phyloP scores from a whole-genome alignment of 73 alveolate species.

The Paramecium sexaurelia region DNA sequence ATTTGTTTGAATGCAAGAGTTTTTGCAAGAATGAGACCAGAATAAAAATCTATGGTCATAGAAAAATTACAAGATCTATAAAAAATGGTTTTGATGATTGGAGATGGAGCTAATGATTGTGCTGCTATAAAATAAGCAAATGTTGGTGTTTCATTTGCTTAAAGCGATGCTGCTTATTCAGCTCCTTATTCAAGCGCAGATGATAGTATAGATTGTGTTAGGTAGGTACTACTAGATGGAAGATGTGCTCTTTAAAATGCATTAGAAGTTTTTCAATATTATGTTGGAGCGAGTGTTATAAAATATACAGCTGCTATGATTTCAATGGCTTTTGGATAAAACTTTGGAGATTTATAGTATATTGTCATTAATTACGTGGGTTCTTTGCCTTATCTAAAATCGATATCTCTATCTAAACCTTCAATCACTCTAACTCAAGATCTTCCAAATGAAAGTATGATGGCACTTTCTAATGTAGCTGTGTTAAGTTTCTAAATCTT shows the following conservation, averaged over 20 bases:
- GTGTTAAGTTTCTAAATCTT: neutral
- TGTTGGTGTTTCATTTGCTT: constrained; percentile 66
- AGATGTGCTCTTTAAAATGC: constrained; percentile 55
- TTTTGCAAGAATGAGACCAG: constrained; percentile 94
- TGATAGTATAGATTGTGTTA: constrained; percentile 58
- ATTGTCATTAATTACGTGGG: constrained; percentile 42
- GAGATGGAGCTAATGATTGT: constrained; percentile 97
- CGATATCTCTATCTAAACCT: constrained; percentile 40
- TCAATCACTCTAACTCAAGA: neutral
- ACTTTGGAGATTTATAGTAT: constrained; percentile 44
- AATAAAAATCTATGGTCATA: constrained; percentile 83
- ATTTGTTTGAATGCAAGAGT: constrained; percentile 78
- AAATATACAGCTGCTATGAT: constrained; percentile 57
- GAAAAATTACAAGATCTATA: constrained; percentile 72
- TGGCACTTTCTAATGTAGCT: neutral
- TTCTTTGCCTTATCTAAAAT: constrained; percentile 34
- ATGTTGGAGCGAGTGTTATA: constrained; percentile 11
- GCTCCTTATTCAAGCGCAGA: constrained; percentile 66
- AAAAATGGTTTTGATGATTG: constrained; percentile 85
- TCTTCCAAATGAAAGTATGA: constrained; percentile 59
- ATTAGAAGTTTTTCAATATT: constrained; percentile 29
- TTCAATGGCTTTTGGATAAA: constrained; percentile 60
- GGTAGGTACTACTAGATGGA: constrained; percentile 53
- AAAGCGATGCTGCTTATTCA: constrained; percentile 62
- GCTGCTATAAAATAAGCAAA: constrained; percentile 88